Conservation (phyloP, 176 grass and related monocot genomes). For the Rhynchospora tenuis region DNA sequence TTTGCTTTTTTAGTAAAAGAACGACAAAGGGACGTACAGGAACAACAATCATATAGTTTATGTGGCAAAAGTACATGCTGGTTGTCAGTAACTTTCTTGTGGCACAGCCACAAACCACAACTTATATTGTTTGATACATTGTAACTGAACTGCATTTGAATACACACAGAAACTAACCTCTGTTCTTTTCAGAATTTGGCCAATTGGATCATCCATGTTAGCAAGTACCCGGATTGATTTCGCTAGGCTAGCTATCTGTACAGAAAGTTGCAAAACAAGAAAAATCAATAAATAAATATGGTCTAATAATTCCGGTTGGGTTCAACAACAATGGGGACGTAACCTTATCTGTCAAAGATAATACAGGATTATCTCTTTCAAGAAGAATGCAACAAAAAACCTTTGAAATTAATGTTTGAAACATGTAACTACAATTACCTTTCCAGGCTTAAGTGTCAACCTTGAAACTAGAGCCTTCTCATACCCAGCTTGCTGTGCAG, state of each 20-base stretch:
- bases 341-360: background rate
- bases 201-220: constrained; percentile 86
- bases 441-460: constrained; percentile 79
- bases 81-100: background rate
- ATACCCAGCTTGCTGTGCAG: constrained; percentile 64
- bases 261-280: constrained; percentile 3
- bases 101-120: background rate
- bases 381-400: background rate
- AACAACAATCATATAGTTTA: background rate
- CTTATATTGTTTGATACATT: background rate
- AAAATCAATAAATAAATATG: constrained; percentile 2
- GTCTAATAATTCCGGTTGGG: constrained; percentile 8
- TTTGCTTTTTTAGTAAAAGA: background rate
- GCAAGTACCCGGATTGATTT: constrained; percentile 86
- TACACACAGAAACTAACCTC: constrained; percentile 41
- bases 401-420: background rate
- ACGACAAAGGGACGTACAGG: background rate
- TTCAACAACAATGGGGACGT: background rate
- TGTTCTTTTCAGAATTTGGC: constrained; percentile 59
- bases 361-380: background rate
- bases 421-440: constrained; percentile 32
- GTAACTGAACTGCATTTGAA: background rate
- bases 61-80: constrained; percentile 7
- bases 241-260: constrained; percentile 80
- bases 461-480: constrained; percentile 69